Percentiles rank a stretch among this genome's conserved stretches.
Evolutionary conservation across 805 yeast genomes (phyloP).

Genomic region (Citeromyces nyonsensis): DNA sequence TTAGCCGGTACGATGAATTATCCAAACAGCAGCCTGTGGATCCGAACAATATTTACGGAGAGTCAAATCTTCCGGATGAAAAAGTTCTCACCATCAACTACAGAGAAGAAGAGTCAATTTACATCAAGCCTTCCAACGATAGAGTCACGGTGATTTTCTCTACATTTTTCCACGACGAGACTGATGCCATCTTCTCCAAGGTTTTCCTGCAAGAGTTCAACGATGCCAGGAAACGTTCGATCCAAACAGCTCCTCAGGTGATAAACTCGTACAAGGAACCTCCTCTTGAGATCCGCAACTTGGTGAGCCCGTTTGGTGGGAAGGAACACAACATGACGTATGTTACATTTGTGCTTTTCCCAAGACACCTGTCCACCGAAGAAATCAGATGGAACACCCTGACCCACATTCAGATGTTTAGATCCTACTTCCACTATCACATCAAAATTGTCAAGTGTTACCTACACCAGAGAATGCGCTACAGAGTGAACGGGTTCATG

Average conservation of each 20-base stretch:
- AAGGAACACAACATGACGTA: slow-evolving; percentile 22
- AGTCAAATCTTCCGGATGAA: slow-evolving; percentile 23
- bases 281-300: slow-evolving; percentile 67
- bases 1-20: slow-evolving; percentile 60
- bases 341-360: slow-evolving; percentile 63
- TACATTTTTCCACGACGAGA: slow-evolving; percentile 89
- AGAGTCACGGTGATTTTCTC: slow-evolving; percentile 94
- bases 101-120: slow-evolving; percentile 88
- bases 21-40: slow-evolving; percentile 22
- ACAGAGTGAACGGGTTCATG: slow-evolving; percentile 82
- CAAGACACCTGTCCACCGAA: slow-evolving; percentile 54
- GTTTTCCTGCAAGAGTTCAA: slow-evolving; percentile 89
- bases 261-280: slow-evolving; percentile 79
- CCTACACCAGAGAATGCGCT: slow-evolving; percentile 97
- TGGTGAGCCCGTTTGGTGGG: slow-evolving; percentile 16
- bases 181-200: slow-evolving; percentile 83
- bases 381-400: slow-evolving; percentile 70
- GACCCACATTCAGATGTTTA: slow-evolving; percentile 79
- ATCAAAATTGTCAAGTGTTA: slow-evolving; percentile 97
- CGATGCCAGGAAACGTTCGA: slow-evolving; percentile 88
- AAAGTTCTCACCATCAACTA: slow-evolving; percentile 61
- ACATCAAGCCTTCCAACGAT: slow-evolving; percentile 82
- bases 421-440: slow-evolving; percentile 97
- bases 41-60: slow-evolving; percentile 24
- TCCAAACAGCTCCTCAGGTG: slow-evolving; percentile 97